Evolutionary conservation across 108 stramenopile genomes (phyloP).

Genomic region (Skeletonema menzelii): DNA sequence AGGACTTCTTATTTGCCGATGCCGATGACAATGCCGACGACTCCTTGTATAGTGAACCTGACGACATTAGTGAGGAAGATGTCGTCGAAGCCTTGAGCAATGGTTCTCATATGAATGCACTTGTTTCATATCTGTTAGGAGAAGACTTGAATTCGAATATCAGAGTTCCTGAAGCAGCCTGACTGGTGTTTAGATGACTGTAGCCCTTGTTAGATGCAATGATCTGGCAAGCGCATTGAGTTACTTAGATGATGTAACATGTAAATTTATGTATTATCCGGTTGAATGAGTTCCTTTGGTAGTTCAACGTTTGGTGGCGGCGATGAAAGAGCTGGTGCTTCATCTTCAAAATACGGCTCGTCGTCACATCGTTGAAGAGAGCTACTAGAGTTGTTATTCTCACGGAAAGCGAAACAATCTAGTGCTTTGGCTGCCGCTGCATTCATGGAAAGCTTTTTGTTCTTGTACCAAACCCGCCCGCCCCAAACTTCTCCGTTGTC

Average conservation of each 20-base stretch:
- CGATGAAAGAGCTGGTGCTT: background rate
- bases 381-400: background rate
- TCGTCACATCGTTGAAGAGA: background rate
- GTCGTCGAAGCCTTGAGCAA: background rate
- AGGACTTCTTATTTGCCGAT: too few relatives aligned
- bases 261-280: background rate
- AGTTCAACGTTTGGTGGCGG: background rate
- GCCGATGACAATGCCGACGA: too few relatives aligned
- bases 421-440: constrained; percentile 1
- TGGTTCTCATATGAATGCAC: background rate
- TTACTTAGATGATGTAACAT: background rate
- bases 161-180: background rate
- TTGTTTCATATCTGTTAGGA: background rate
- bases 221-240: too few relatives aligned
- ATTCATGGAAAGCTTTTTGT: background rate
- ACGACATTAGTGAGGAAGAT: background rate
- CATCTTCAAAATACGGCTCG: background rate
- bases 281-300: background rate
- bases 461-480: constrained; percentile 1
- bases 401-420: background rate
- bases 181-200: too few relatives aligned
- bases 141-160: background rate
- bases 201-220: too few relatives aligned
- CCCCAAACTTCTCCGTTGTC: background rate
- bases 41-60: too few relatives aligned